Evolutionary conservation across 257 asterid genomes (phyloP), one percentile per base, ranked within the genome.

Genomic region (Penstemon barbatus): DNA sequence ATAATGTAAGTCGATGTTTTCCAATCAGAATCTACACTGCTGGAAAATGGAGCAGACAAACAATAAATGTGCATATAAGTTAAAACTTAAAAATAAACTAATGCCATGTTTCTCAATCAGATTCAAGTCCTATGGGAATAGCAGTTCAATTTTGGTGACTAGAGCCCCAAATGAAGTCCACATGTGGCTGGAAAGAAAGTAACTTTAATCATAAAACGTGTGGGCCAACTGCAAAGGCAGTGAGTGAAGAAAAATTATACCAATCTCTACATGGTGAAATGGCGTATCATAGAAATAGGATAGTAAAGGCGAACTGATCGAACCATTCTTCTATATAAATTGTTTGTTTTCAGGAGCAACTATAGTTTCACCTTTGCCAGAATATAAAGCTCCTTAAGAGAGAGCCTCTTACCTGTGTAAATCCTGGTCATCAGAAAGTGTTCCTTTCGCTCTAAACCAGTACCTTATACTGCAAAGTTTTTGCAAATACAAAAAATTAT

Each of bases 381-480:
- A 45, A 41, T 19, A 38, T 5, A 66, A 50, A 57, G 61, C 42
- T 46, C 59, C 15, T 38, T 48, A 41, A 25, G 57, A 73, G 64
- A 69, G 74, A 71, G 15, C 54, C 51, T 62, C 80, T 72, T 75
- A 90, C 97, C 99, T 83, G 75, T 93, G 99, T 84, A 93, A 78
- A 69, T 87, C 95, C 80, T 84, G 95, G 70, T 93, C 97, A 78
- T 93, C 97, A 73, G 96, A 84, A 70, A 93, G 96, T 75, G 76
- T 84, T 71, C 92, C 99, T 78, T 75, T 83, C 42, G 99, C 96
- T 83, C 96, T 90, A 71, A 93, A 90, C 99, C 99, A 93, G 84
- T 83, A 93, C 71, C 75, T 85, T 78, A 93, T 81, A 80, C 99
- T 93, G 96, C 75, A 81, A 57, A 73, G 59, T 62, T 50, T 48